phyloP scores from a whole-genome alignment of 2,329 filamentous ascomycete genomes.

The Fusarium vanettenii region DNA sequence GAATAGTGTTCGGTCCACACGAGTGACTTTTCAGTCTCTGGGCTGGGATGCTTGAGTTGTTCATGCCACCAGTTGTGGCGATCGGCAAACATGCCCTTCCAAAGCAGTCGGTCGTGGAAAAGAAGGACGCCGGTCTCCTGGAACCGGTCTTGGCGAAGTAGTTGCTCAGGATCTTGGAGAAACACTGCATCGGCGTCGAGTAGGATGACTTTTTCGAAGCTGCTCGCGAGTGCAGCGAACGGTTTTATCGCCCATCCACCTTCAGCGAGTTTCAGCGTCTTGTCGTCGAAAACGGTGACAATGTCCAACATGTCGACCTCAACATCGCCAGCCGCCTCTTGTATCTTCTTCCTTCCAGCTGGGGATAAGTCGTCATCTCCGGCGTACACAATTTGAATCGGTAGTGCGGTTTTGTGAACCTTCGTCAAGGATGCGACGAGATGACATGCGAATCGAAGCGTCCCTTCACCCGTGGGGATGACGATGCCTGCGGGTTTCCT shows the following conservation, averaged over 20 bases:
- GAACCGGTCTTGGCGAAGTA: conserved; percentile 49
- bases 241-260: conserved; percentile 56
- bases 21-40: conserved; percentile 48
- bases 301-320: conserved; percentile 49
- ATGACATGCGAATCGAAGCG: conserved; percentile 51
- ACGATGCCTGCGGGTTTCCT: conserved; percentile 47
- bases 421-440: conserved; percentile 47
- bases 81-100: conserved; percentile 48
- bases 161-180: conserved; percentile 48
- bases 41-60: conserved; percentile 51
- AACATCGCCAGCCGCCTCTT: conserved; percentile 25
- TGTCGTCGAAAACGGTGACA: conserved; percentile 48
- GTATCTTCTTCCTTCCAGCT: conserved; percentile 40
- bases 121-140: conserved; percentile 49
- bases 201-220: conserved; percentile 52
- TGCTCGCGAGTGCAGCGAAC: conserved; percentile 52
- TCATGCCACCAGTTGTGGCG: conserved; percentile 53
- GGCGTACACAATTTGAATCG: conserved; percentile 52
- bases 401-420: conserved; percentile 46
- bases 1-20: conserved; percentile 55
- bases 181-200: conserved; percentile 55
- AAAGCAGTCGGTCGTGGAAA: conserved; percentile 56
- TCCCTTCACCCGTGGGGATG: conserved; percentile 48
- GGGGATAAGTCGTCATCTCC: conserved; percentile 47
- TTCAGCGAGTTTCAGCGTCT: conserved; percentile 41